Base-by-base conservation (phyloP, 495 filamentous ascomycete genomes). In the Penicillium crystallinum region DNA sequence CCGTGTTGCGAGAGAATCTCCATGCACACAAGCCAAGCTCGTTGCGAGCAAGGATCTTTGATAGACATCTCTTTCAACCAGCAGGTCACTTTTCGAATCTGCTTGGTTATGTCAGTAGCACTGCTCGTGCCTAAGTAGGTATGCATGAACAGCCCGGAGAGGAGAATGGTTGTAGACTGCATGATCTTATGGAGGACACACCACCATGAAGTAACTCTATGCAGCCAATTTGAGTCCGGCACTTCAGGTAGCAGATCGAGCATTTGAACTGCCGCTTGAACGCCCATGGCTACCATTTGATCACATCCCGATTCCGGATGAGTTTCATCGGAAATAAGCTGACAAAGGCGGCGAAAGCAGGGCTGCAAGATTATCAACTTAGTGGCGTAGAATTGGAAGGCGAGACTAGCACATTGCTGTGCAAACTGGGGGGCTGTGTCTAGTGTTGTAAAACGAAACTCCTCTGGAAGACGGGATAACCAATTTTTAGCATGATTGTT, bases 121-220 rank as follows among this genome's bases (percentile, higher is more conserved):
- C 77, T 69, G 1, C 34, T 9, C 3, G 43, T 43, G 63, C 55
- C 18, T 61, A 73, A 35, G 67, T 65, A 54, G 71, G 76, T 50
- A 67, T 67, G 23, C 53, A 58, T 71, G 5, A 75, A 73, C 17
- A 81, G 64, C 52, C 85, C 77, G 6, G 83, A 63, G 54, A 85
- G 70, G 6, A 86, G 61, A 19, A 85, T 66, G 2, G 72, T 77
- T 1, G 70, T 67, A 1, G 81, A 77, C 63, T 85, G 79, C 70
- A 82, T 81, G 5, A 86, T 52, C 46, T 79, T 77, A 57, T 86
- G 83, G 10, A 86, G 62, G 9, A 81, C 60, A 44, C 68, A 74
- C 80, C 81, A 87, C 82, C 82, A 87, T 10, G 80, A 80, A 1
- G 69, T 60, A 6, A 72, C 57, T 9, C 63, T 55, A 44, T 80